These are phyloP conservation scores for Colletotrichum noveboracense DNA, from an alignment of 2,329 filamentous ascomycete genomes.

Conservation along the genomic window DNA sequence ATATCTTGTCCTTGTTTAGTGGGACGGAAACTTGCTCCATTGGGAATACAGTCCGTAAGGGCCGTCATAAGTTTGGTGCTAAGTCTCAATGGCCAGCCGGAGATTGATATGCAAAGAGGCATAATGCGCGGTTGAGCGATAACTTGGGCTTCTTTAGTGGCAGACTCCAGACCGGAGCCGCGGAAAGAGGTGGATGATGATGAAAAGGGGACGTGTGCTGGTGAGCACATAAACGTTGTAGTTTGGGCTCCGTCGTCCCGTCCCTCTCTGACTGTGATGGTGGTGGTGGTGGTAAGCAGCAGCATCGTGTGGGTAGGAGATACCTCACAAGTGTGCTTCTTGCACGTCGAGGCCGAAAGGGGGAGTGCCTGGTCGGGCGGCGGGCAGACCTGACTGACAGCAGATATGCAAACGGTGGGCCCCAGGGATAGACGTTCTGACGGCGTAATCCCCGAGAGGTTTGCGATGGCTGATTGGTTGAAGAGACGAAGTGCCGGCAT, in stretches of 20 bases:
- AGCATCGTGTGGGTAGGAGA: background rate
- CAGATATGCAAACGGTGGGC: background rate
- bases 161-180: background rate
- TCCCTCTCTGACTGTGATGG: background rate
- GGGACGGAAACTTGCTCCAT: background rate
- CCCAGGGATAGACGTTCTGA: background rate
- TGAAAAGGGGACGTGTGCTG: background rate
- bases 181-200: background rate
- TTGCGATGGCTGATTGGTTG: background rate
- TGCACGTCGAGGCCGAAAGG: background rate
- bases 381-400: slow-evolving; percentile 2
- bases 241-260: background rate
- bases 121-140: background rate
- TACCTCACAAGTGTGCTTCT: background rate
- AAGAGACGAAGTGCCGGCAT: background rate
- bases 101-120: slow-evolving; percentile 6
- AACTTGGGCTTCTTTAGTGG: background rate
- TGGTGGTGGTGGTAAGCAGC: background rate
- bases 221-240: background rate
- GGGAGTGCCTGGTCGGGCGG: background rate
- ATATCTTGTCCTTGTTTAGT: background rate
- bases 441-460: slow-evolving; percentile 6
- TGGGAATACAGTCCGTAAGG: background rate
- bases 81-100: background rate
- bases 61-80: background rate